These are phyloP conservation scores for Phytophthora sp. DNA, from an alignment of 352 stramenopile genomes.

Conservation along the genomic window DNA sequence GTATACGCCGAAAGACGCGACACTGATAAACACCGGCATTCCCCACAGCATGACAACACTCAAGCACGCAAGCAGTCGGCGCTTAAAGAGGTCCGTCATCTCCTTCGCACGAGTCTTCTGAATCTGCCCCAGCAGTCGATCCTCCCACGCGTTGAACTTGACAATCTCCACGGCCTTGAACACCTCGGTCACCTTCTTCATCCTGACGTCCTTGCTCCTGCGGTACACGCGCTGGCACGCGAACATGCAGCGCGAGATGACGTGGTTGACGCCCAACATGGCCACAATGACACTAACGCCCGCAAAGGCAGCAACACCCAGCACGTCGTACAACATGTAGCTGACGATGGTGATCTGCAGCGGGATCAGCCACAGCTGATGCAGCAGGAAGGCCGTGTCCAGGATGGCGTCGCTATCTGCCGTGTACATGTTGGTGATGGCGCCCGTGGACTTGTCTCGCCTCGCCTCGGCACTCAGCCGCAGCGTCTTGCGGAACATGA, in stretches of 20 bases:
- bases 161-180: constrained; percentile 88
- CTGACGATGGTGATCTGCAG: constrained; percentile 51
- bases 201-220: constrained; percentile 53
- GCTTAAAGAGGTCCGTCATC: constrained; percentile 38
- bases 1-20: constrained; percentile 52
- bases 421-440: constrained; percentile 73
- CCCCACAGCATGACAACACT: constrained; percentile 54
- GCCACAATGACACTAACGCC: constrained; percentile 46
- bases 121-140: constrained; percentile 77
- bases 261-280: constrained; percentile 43
- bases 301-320: constrained; percentile 44
- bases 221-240: constrained; percentile 28
- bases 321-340: constrained; percentile 52
- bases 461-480: constrained; percentile 48
- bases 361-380: constrained; percentile 72
- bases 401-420: constrained; percentile 56
- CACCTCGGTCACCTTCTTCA: constrained; percentile 65
- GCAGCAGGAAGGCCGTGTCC: constrained; percentile 44
- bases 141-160: constrained; percentile 94
- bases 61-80: constrained; percentile 30
- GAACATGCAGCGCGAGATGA: constrained; percentile 43
- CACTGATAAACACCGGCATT: constrained; percentile 57
- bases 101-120: constrained; percentile 34
- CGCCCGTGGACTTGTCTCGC: constrained; percentile 51
- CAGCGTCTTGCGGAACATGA: constrained; percentile 64